Conservation (phyloP, 345 rosid genomes). For the Ceriops tagal region DNA sequence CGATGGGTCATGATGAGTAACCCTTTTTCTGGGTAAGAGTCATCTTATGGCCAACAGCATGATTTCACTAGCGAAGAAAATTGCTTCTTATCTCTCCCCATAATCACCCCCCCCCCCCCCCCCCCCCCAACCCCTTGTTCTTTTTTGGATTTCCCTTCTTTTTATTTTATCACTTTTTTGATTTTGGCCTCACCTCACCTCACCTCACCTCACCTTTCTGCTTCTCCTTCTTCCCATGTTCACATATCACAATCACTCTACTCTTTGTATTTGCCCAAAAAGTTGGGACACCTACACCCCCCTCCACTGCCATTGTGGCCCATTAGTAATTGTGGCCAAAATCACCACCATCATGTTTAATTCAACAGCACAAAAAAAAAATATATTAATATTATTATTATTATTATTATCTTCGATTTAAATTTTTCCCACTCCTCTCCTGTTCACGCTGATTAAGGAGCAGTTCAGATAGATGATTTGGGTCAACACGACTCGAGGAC, state of each 20-base stretch:
- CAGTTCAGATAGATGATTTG: slow-evolving; percentile 27
- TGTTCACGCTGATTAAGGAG: slow-evolving; percentile 22
- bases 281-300: slow-evolving; percentile 40
- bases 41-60: slow-evolving; percentile 81
- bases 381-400: no score
- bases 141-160: neutral
- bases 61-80: slow-evolving; percentile 46
- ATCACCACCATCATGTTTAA: neutral
- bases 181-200: slow-evolving; percentile 18
- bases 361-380: neutral
- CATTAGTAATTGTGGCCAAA: neutral
- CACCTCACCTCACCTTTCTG: slow-evolving; percentile 29
- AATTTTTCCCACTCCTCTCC: neutral
- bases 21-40: slow-evolving; percentile 31
- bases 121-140: neutral
- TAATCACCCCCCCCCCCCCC: neutral
- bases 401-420: neutral
- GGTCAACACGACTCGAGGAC: slow-evolving; percentile 8
- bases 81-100: slow-evolving; percentile 49
- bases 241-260: slow-evolving; percentile 22
- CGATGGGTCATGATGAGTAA: slow-evolving; percentile 42
- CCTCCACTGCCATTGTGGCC: slow-evolving; percentile 19
- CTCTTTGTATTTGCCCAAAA: slow-evolving; percentile 21
- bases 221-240: slow-evolving; percentile 8
- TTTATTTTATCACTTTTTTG: no score